Percentiles rank a stretch among this genome's conserved stretches.
Evolutionary conservation across 768 basidiomycete species (phyloP).

Genomic region (Kwoniella pini): DNA sequence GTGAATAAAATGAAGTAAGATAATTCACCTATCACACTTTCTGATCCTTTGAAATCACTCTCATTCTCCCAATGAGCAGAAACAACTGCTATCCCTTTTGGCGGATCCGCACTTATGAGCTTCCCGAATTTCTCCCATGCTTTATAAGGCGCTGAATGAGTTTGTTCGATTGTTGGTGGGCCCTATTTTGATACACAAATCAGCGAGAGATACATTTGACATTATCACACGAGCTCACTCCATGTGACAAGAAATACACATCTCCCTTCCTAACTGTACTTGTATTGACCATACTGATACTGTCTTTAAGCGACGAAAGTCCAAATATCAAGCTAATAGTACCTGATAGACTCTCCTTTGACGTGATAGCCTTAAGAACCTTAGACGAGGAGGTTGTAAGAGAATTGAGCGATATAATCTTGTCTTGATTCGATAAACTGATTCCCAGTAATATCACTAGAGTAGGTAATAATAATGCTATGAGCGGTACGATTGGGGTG

Average conservation of each 20-base stretch:
- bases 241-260: conserved; percentile 53
- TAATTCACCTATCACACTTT: conserved; percentile 34
- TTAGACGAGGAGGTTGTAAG: not conserved
- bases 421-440: not conserved
- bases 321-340: too few relatives aligned
- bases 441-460: not conserved
- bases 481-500: not conserved
- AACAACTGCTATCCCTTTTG: conserved; percentile 44
- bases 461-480: not conserved
- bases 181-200: conserved; percentile 24
- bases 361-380: too few relatives aligned
- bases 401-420: not conserved
- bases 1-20: not conserved
- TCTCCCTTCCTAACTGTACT: conserved; percentile 22
- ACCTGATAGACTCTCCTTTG: too few relatives aligned
- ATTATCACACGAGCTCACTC: conserved; percentile 29
- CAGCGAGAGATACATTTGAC: not conserved
- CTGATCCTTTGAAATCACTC: not conserved
- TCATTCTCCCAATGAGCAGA: conserved; percentile 52
- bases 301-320: too few relatives aligned
- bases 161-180: conserved; percentile 45
- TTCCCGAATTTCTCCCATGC: conserved; percentile 43
- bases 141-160: conserved; percentile 32
- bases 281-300: not conserved
- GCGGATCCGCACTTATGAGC: conserved; percentile 21